Percentiles rank a stretch among this genome's conserved stretches.
Evolutionary conservation across 192 early-diverging fungal genomes (phyloP).

Genomic region (Chytriomyces sp.): DNA sequence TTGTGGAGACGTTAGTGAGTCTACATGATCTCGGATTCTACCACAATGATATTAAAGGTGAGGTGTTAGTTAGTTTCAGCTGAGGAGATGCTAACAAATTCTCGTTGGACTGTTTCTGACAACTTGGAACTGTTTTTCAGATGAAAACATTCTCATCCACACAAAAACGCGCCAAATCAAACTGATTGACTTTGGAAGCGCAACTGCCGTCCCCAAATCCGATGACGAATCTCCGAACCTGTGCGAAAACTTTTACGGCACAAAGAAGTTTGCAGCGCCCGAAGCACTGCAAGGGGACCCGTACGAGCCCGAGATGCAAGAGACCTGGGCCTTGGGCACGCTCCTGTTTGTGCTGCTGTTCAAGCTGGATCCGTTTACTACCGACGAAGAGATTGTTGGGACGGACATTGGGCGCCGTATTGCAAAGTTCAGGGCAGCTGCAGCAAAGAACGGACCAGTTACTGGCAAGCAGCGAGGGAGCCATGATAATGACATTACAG

Average conservation of each 20-base stretch:
- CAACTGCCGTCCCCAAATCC: conserved; percentile 40
- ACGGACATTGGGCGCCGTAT: conserved; percentile 49
- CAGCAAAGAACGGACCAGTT: not conserved
- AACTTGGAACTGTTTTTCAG: conserved; percentile 35
- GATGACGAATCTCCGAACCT: conserved; percentile 22
- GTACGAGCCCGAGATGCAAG: conserved; percentile 55
- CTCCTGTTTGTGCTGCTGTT: conserved; percentile 62
- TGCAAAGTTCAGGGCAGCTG: conserved; percentile 22
- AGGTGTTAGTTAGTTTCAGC: not conserved
- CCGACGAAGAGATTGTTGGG: conserved; percentile 54
- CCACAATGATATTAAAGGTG: conserved; percentile 69
- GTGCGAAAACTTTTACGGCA: conserved; percentile 57
- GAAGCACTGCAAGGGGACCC: conserved; percentile 50
- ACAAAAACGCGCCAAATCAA: conserved; percentile 52
- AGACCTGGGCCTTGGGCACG: conserved; percentile 63
- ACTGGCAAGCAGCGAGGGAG: not conserved
- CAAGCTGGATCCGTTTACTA: conserved; percentile 61
- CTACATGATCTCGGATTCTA: conserved; percentile 48
- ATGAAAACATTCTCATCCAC: conserved; percentile 66
- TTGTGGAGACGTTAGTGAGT: conserved; percentile 46
- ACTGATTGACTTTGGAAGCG: conserved; percentile 63
- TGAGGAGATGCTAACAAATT: conserved; percentile 7
- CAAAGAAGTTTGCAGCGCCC: conserved; percentile 63
- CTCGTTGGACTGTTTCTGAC: conserved; percentile 3
- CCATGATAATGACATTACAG: conserved; percentile 23